phyloP scores from a whole-genome alignment of 2,329 filamentous ascomycete genomes.

The Leptoxyphium fumago region DNA sequence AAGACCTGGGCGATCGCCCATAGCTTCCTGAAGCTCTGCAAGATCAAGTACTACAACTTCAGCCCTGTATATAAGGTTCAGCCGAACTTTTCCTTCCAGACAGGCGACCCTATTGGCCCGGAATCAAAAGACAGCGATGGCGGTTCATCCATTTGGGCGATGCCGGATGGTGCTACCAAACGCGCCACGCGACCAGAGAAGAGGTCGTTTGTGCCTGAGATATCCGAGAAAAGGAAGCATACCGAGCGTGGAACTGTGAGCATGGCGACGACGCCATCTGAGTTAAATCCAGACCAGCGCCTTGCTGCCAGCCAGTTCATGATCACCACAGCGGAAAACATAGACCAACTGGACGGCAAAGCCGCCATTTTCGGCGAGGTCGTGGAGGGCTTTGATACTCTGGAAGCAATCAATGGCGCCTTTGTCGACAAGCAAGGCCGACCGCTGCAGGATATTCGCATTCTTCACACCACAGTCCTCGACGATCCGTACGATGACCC shows the following conservation, averaged over 20 bases:
- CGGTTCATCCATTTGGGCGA: conserved; percentile 83
- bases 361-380: conserved; percentile 92
- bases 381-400: conserved; percentile 83
- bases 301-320: conserved; percentile 87
- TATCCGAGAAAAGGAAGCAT: conserved; percentile 80
- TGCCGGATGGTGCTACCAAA: conserved; percentile 49
- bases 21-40: conserved; percentile 97
- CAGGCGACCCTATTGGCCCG: conserved; percentile 83
- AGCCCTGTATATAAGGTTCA: conserved; percentile 83
- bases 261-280: conserved; percentile 79
- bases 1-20: conserved; percentile 30
- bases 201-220: conserved; percentile 55
- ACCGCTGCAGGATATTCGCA: conserved; percentile 85
- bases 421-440: conserved; percentile 77
- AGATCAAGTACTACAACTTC: conserved; percentile 98
- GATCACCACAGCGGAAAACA: conserved; percentile 75
- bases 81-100: conserved; percentile 92
- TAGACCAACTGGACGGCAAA: conserved; percentile 83
- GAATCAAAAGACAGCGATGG: conserved; percentile 75
- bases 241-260: conserved; percentile 81
- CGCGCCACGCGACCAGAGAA: conserved; percentile 42
- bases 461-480: conserved; percentile 80
- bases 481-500: conserved; percentile 90
- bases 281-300: conserved; percentile 63
- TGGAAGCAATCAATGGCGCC: conserved; percentile 84